Conservation (phyloP, 148 eudicot genomes). For the Diospyros kaki region DNA sequence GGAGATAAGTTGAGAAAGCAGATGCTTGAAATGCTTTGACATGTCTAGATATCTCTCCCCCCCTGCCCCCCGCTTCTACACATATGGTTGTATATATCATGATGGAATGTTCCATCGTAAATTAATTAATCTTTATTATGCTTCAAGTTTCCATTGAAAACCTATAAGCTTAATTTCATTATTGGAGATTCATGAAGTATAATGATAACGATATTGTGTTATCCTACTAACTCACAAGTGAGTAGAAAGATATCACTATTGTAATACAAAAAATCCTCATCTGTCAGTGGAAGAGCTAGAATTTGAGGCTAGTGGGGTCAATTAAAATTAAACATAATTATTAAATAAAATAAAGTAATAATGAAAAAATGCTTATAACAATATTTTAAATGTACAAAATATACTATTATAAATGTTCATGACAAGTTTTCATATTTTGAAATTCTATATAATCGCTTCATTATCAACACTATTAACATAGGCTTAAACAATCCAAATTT, state of each 20-base stretch:
- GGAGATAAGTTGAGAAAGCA: not conserved
- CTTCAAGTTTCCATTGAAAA: constrained; percentile 7
- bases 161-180: not conserved
- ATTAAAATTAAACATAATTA: too few relatives aligned
- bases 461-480: too few relatives aligned
- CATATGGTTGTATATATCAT: not conserved
- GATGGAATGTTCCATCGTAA: too few relatives aligned
- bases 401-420: too few relatives aligned
- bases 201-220: not conserved
- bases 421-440: too few relatives aligned
- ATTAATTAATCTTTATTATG: not conserved
- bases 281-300: too few relatives aligned
- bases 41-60: not conserved
- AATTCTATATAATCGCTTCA: too few relatives aligned
- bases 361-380: too few relatives aligned
- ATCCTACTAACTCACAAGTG: not conserved
- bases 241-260: not conserved
- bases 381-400: too few relatives aligned
- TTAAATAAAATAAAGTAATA: too few relatives aligned
- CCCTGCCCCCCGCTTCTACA: not conserved
- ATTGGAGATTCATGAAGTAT: not conserved
- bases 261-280: not conserved
- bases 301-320: too few relatives aligned
- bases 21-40: constrained; percentile 2
- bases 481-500: too few relatives aligned